Conservation (phyloP, 805 yeast species). For the Cyberlindnera lachancei region DNA sequence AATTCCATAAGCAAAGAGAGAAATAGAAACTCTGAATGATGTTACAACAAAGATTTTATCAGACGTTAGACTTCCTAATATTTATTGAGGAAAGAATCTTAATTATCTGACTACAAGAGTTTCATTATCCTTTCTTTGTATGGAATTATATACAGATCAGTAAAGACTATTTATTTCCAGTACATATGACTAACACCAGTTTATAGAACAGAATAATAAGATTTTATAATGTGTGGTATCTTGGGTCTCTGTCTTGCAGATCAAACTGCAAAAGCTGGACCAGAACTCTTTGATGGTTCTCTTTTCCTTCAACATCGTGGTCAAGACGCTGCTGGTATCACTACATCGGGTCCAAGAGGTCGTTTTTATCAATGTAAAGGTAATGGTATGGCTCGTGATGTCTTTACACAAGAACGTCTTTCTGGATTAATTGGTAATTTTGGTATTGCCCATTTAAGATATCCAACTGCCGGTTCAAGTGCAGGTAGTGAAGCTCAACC, state of each 20-base stretch:
- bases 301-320: conserved; percentile 94
- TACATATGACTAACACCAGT: too few species aligned
- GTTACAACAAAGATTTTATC: conserved; percentile 18
- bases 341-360: conserved; percentile 90
- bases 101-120: conserved; percentile 16
- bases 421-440: conserved; percentile 78
- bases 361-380: conserved; percentile 96
- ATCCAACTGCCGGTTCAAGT: conserved; percentile 95
- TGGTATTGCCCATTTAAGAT: conserved; percentile 93
- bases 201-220: too few species aligned
- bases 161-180: too few species aligned
- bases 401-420: conserved; percentile 80
- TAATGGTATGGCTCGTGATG: conserved; percentile 97
- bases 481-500: conserved; percentile 98
- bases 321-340: conserved; percentile 99
- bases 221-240: conserved; percentile 78
- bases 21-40: too few species aligned
- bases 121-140: too few species aligned
- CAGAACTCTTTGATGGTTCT: conserved; percentile 88
- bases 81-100: conserved; percentile 21
- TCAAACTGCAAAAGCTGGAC: conserved; percentile 64
- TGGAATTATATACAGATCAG: too few species aligned
- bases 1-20: too few species aligned
- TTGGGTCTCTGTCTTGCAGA: conserved; percentile 82
- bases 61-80: conserved; percentile 28